Evolutionary conservation across 805 yeast species (phyloP).

Genomic region (Nakazawaea laoshanensis): DNA sequence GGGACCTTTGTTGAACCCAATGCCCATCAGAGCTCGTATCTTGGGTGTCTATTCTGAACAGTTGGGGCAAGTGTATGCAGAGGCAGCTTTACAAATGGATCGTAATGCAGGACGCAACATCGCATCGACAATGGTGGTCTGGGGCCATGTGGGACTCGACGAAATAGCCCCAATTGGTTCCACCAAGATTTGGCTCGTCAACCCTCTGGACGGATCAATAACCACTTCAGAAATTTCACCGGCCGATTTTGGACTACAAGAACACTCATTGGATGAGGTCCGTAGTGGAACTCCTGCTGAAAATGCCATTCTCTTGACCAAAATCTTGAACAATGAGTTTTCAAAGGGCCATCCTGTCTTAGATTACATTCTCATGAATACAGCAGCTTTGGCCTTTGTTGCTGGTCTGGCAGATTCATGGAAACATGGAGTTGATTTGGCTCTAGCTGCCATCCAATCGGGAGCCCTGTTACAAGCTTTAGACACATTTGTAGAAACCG

Average conservation of each 20-base stretch:
- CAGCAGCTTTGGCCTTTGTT: conserved; percentile 80
- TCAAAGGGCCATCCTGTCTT: conserved; percentile 54
- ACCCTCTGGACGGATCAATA: conserved; percentile 31
- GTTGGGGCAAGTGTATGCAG: conserved; percentile 78
- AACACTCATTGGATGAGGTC: conserved; percentile 61
- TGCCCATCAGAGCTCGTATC: conserved; percentile 68
- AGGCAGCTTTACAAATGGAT: conserved; percentile 64
- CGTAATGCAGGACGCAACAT: conserved; percentile 26
- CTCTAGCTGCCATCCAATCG: conserved; percentile 54
- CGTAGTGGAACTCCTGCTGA: conserved; percentile 81
- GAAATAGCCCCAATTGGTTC: conserved; percentile 88
- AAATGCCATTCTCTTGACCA: conserved; percentile 56
- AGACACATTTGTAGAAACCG: conserved; percentile 38
- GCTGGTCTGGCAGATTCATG: conserved; percentile 61
- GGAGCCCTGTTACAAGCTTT: conserved; percentile 65
- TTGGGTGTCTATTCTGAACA: conserved; percentile 81
- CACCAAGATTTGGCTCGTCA: conserved; percentile 73
- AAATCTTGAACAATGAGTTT: conserved; percentile 34
- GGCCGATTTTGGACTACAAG: conserved; percentile 70
- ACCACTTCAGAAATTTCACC: conserved; percentile 49
- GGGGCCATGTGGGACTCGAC: conserved; percentile 88
- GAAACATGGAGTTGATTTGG: conserved; percentile 70
- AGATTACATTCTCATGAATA: conserved; percentile 86
- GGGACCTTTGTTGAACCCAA: conserved; percentile 93
- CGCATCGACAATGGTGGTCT: conserved; percentile 72